phyloP scores from a whole-genome alignment of 23 red algal species.

The Cyanidium caldarium region DNA sequence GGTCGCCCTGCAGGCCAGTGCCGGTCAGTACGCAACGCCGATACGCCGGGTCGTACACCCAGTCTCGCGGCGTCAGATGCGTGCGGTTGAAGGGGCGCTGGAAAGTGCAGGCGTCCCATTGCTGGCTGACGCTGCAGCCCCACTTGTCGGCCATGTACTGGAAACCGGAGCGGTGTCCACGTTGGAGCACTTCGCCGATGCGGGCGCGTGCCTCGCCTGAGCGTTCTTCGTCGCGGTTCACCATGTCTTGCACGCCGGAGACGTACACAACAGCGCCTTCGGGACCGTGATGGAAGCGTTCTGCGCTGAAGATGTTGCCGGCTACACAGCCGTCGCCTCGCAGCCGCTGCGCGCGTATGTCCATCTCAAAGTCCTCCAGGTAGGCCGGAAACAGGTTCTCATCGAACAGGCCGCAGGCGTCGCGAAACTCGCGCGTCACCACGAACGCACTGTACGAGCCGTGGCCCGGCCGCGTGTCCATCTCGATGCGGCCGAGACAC shows the following conservation, averaged over 20 bases:
- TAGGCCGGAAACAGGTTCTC: slow-evolving; percentile 1
- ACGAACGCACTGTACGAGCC: not conserved
- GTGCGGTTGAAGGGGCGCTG: not conserved
- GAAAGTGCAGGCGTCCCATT: not conserved
- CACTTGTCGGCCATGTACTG: not conserved
- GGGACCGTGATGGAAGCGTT: not conserved
- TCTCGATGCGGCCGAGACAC: not conserved
- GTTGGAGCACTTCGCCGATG: slow-evolving; percentile 4
- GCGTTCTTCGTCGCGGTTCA: not conserved
- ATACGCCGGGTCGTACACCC: not conserved
- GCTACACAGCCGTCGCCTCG: not conserved
- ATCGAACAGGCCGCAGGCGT: not conserved
- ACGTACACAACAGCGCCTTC: not conserved
- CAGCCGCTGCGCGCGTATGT: not conserved
- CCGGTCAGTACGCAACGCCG: slow-evolving; percentile 1
- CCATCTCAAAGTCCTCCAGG: not conserved
- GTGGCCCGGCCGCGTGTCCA: not conserved
- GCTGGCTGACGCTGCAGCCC: not conserved
- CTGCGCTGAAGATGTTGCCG: not conserved
- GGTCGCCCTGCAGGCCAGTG: too few species aligned
- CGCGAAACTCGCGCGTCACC: not conserved
- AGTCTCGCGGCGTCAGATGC: not conserved
- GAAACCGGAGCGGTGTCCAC: too few species aligned
- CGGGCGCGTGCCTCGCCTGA: not conserved
- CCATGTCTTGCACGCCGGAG: not conserved